phyloP scores from a whole-genome alignment of 495 filamentous ascomycete genomes.

The Penicillium parvum region DNA sequence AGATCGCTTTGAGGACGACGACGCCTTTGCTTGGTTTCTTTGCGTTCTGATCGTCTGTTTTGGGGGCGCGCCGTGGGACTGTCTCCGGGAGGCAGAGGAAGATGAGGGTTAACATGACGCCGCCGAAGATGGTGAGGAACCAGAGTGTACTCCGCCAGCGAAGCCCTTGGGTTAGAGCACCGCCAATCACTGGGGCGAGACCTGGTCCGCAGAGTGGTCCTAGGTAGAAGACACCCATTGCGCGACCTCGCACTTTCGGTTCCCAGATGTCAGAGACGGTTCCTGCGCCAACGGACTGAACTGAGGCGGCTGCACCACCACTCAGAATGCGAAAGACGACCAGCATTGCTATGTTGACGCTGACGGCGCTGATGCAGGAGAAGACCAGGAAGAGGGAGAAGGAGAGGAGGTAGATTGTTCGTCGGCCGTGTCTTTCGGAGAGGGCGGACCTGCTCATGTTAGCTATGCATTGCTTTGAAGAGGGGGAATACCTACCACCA shows the following conservation, averaged over 20 bases:
- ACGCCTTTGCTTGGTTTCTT: too few relatives aligned
- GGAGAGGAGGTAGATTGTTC: constrained; percentile 83
- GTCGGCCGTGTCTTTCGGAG: constrained; percentile 74
- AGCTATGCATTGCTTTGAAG: too few relatives aligned
- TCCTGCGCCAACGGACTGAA: constrained; percentile 89
- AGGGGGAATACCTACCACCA: constrained; percentile 98
- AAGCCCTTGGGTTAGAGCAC: constrained; percentile 62
- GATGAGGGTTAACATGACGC: constrained; percentile 55
- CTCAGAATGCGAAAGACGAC: constrained; percentile 78
- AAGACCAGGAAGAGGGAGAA: constrained; percentile 80
- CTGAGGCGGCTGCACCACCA: constrained; percentile 80
- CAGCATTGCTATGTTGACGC: constrained; percentile 75
- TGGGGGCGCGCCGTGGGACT: constrained; percentile 16
- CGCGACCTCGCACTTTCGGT: constrained; percentile 66
- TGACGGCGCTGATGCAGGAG: constrained; percentile 66
- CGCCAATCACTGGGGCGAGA: constrained; percentile 82
- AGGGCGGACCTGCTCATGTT: too few relatives aligned
- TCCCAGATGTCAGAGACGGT: constrained; percentile 94
- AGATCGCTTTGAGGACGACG: too few relatives aligned
- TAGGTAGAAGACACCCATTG: constrained; percentile 93
- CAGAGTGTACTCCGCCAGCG: constrained; percentile 85
- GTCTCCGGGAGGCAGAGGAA: constrained; percentile 71
- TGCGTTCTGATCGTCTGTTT: constrained; percentile 16
- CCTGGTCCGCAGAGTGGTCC: constrained; percentile 86
- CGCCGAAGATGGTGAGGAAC: constrained; percentile 79